Percentiles rank a stretch among this genome's conserved stretches.
Evolutionary conservation across 352 stramenopile species (phyloP).

Genomic region (Phytopythium oedochilum): DNA sequence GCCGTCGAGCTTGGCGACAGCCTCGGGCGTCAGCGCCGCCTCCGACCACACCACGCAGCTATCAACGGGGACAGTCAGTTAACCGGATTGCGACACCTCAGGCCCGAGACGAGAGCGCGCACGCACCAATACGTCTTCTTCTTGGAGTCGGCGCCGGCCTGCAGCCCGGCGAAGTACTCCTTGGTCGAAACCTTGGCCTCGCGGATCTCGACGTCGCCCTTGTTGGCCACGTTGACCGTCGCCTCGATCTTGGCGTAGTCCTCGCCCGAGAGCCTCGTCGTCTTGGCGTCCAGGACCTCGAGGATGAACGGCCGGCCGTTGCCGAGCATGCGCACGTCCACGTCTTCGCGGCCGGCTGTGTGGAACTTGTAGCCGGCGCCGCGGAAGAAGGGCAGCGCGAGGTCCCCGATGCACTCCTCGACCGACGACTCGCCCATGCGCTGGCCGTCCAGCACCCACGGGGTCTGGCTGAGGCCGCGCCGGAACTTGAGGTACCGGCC

Average conservation of each 20-base stretch:
- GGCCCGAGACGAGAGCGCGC: not conserved
- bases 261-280: constrained; percentile 43
- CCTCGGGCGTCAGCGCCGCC: constrained; percentile 43
- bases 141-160: constrained; percentile 82
- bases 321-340: constrained; percentile 97
- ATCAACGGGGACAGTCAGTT: not conserved
- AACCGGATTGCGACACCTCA: not conserved
- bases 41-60: constrained; percentile 83
- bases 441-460: constrained; percentile 86
- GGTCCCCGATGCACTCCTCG: constrained; percentile 84
- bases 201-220: constrained; percentile 79
- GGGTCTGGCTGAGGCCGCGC: constrained; percentile 87
- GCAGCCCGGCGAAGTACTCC: constrained; percentile 74
- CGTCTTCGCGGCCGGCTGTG: constrained; percentile 95
- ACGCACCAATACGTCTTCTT: constrained; percentile 85
- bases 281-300: constrained; percentile 81
- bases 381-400: constrained; percentile 61
- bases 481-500: constrained; percentile 90
- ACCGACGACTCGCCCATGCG: constrained; percentile 87
- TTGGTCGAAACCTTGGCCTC: constrained; percentile 70
- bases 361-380: constrained; percentile 92
- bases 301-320: constrained; percentile 91
- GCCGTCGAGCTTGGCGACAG: constrained; percentile 65
- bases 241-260: constrained; percentile 53
- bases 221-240: constrained; percentile 64